Percentiles rank a stretch among this genome's conserved stretches.
Evolutionary conservation across 2,329 filamentous ascomycete genomes (phyloP).

Genomic region (Fusarium sp.): DNA sequence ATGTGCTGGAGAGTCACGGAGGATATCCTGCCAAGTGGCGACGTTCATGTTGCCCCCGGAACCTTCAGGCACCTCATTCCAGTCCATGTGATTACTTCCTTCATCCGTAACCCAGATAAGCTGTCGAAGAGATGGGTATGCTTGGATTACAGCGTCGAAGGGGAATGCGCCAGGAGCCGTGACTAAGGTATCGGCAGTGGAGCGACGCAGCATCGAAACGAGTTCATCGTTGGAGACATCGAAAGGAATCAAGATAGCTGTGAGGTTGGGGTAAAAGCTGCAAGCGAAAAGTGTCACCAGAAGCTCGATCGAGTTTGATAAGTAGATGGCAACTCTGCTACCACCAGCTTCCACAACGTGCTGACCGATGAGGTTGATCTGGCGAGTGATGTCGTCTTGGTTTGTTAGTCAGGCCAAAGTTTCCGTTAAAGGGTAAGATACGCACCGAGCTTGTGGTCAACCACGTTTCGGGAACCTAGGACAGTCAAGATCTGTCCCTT

Average conservation of each 20-base stretch:
- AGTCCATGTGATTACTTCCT: slow-evolving; percentile 92
- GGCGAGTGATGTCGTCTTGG: slow-evolving; percentile 78
- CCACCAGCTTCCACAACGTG: slow-evolving; percentile 78
- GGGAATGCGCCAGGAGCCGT: slow-evolving; percentile 90
- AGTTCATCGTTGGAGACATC: slow-evolving; percentile 78
- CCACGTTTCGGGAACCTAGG: slow-evolving; percentile 78
- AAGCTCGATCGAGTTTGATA: slow-evolving; percentile 94
- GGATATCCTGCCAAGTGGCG: slow-evolving; percentile 91
- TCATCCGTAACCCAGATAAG: slow-evolving; percentile 94
- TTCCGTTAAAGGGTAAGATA: neutral
- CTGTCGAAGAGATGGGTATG: slow-evolving; percentile 78
- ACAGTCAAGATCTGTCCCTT: slow-evolving; percentile 83
- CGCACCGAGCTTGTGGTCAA: slow-evolving; percentile 77
- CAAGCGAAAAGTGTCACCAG: slow-evolving; percentile 86
- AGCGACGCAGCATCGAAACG: slow-evolving; percentile 77
- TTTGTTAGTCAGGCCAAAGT: slow-evolving; percentile 19
- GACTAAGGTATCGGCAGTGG: slow-evolving; percentile 83
- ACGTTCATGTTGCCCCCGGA: slow-evolving; percentile 82
- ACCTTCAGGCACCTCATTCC: slow-evolving; percentile 87
- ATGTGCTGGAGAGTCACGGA: slow-evolving; percentile 75
- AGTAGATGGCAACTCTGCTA: slow-evolving; percentile 86
- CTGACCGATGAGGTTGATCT: slow-evolving; percentile 89
- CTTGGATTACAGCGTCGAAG: slow-evolving; percentile 77
- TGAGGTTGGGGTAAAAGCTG: slow-evolving; percentile 85
- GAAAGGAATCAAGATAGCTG: slow-evolving; percentile 87